Evolutionary conservation across 2,329 filamentous ascomycete species (phyloP), one percentile per base, ranked within the genome.

Genomic region (Chaetomium strumarium): DNA sequence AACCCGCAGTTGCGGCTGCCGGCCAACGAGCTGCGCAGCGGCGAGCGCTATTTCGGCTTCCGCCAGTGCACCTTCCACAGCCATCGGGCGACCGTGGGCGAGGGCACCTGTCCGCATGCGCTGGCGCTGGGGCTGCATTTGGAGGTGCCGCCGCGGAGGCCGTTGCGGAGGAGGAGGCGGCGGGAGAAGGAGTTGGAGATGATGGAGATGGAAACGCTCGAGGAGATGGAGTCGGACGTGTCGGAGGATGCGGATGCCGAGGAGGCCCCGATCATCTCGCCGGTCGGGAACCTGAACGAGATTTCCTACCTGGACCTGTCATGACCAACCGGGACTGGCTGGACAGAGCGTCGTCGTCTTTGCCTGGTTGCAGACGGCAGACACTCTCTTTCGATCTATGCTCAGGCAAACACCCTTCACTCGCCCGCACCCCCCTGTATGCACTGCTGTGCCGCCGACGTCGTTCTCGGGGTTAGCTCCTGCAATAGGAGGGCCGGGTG

Each of bases 41-140:
- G 79, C 42, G 76, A 81, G 67, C 75, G 79, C 34, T 70, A 75
- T 47, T 81, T 81, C 60, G 79, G 79, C n/a, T 83, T 81, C 64
- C 72, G 79, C 20, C 76, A 79, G 64, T 83, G 79, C 64, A 79
- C 78, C 12, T 83, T 83, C 60, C 79, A 83, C 63, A 79, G 75
- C 36, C 79, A 83, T 60, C 72, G 79, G 17, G 72, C 76, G 5
- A 66, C 70, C 8, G 76, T 80, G 33, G 79, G 78, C 17, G 74
- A 83, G 64, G 72, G 72, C 5, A 67, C 66, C n/a, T 83, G 79
- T 55, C 78, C 78, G 13, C 74, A 80, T 30, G 45, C 53, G 13
- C 17, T 51, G 3, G 49, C 37, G 2, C 47, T 51, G 11, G 38
- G 42, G 16, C 3, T 37, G 33, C 11, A 11, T 10, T 24, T 24